Base-by-base conservation (phyloP, 2,329 filamentous ascomycete genomes). In the Lasiodiplodia citricola region DNA sequence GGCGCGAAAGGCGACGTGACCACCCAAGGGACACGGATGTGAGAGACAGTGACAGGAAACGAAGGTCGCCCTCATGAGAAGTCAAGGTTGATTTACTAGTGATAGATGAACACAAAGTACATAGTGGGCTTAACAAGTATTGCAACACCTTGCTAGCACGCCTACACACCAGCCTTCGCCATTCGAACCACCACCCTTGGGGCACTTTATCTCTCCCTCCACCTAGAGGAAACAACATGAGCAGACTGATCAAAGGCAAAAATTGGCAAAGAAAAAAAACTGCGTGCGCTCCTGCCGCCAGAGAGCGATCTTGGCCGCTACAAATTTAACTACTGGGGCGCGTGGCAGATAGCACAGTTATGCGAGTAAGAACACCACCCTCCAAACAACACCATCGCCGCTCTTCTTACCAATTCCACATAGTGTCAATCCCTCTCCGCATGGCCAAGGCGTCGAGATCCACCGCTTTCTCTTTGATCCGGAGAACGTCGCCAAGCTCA, bases 311-410 rank as follows among this genome's bases (percentile, higher is more conserved):
- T 31, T 31, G 25, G 25, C 25, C 3, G 3, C 25, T 4, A 28
- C 25, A 6, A 28, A 28, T 28, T 28, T 28, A 3, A 28, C 25
- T 68, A 71, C 69, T 69, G 68, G 28, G 70, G 70, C 44, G 51
- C 71, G 52, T 72, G 71, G 25, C 41, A 60, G 16, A 68, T 77
- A 50, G 72, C 72, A 14, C 75, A 78, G 55, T 76, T 76, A 58
- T 70, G 71, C 14, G 73, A 77, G 44, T 47, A 47, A 21, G 44
- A 47, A 47, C 41, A 47, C 18, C n/a, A 21, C 41, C 41, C 14
- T 44, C 6, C 16, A 16, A 44, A 6, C 14, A 21, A 21, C 18
- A 21, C 7, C 18, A 47, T 16, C 38, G 11, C 38, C n/a, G 18
- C 10, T 47, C 18, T 14, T 47, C 44, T 47, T 8, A 47, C 8